Percentiles rank a stretch among this genome's conserved stretches.
These are phyloP conservation scores for Cercophora sp. DNA, from an alignment of 495 filamentous ascomycete genomes.

Conservation along the genomic window DNA sequence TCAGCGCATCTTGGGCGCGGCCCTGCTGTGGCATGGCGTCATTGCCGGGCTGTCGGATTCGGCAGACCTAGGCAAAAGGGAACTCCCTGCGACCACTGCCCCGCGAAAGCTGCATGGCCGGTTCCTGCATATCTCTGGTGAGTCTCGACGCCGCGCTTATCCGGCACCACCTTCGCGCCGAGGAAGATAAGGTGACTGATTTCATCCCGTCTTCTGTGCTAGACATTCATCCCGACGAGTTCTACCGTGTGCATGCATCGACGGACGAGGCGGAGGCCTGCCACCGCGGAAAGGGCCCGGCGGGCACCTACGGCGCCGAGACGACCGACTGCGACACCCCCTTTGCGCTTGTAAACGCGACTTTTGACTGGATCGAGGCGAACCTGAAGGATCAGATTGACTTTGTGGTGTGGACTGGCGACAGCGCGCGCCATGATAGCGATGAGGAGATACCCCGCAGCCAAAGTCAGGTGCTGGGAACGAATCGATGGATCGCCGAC, in stretches of 20 bases:
- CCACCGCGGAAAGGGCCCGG: slow-evolving; percentile 71
- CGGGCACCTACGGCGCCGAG: slow-evolving; percentile 78
- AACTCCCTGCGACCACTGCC: slow-evolving; percentile 21
- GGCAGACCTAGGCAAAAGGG: too few species aligned
- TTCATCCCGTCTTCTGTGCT: background rate
- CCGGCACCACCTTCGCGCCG: too few species aligned
- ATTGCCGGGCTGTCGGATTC: slow-evolving; percentile 23
- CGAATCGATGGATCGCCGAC: slow-evolving; percentile 70
- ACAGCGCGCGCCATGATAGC: slow-evolving; percentile 92
- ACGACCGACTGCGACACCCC: slow-evolving; percentile 88
- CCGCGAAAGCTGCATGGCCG: slow-evolving; percentile 63
- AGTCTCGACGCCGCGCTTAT: slow-evolving; percentile 12
- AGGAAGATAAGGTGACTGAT: background rate
- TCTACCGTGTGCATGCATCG: slow-evolving; percentile 74
- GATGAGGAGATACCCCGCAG: slow-evolving; percentile 79
- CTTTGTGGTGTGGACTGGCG: slow-evolving; percentile 97
- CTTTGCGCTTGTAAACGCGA: slow-evolving; percentile 73
- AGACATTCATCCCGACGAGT: slow-evolving; percentile 89
- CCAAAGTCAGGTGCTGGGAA: slow-evolving; percentile 63
- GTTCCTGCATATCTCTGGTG: slow-evolving; percentile 96
- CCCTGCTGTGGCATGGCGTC: slow-evolving; percentile 35
- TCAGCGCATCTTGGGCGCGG: slow-evolving; percentile 20
- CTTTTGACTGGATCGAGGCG: slow-evolving; percentile 85
- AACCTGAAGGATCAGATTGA: slow-evolving; percentile 82
- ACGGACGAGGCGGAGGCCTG: slow-evolving; percentile 65